A percentile compares a stretch with the other conserved stretches of the same genome.
phyloP scores from a whole-genome alignment of 31 red algal species.

The Asparagopsis taxiformis region DNA sequence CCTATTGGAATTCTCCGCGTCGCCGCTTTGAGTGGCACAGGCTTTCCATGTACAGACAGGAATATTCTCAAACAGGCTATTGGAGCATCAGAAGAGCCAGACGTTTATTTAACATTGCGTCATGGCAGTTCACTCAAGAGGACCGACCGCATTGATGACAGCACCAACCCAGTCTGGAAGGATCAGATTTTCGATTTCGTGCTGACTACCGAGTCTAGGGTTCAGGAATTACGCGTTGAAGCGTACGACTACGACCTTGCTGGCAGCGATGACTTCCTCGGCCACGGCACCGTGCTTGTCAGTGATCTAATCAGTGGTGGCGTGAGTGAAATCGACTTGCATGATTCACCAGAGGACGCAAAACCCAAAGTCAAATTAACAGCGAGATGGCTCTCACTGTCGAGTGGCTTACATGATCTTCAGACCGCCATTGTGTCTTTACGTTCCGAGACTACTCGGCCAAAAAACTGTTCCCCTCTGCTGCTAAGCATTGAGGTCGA shows the following conservation, averaged over 20 bases:
- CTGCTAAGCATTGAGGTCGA: constrained; percentile 56
- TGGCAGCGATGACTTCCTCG: constrained; percentile 57
- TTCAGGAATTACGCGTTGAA: constrained; percentile 46
- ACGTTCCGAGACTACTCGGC: constrained; percentile 17
- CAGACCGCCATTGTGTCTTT: constrained; percentile 44
- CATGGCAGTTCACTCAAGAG: constrained; percentile 37
- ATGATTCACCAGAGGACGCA: constrained; percentile 43
- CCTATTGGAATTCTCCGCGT: constrained; percentile 58
- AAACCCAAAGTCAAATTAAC: constrained; percentile 24
- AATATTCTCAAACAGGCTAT: constrained; percentile 55
- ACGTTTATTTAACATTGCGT: constrained; percentile 52
- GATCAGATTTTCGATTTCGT: constrained; percentile 70
- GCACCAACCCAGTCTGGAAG: constrained; percentile 37
- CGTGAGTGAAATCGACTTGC: constrained; percentile 20
- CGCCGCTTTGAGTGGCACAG: constrained; percentile 38
- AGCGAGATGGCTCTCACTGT: constrained; percentile 42
- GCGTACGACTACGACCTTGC: constrained; percentile 69
- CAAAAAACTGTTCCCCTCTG: constrained; percentile 36
- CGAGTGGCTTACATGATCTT: constrained; percentile 30
- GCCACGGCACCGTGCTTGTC: constrained; percentile 25
- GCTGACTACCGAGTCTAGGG: constrained; percentile 18
- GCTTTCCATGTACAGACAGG: constrained; percentile 61
- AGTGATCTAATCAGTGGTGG: constrained; percentile 16
- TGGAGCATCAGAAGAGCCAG: constrained; percentile 45
- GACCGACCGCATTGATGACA: constrained; percentile 31